Evolutionary conservation across 2,329 filamentous ascomycete species (phyloP).

Genomic region (Hypoxylon sp.): DNA sequence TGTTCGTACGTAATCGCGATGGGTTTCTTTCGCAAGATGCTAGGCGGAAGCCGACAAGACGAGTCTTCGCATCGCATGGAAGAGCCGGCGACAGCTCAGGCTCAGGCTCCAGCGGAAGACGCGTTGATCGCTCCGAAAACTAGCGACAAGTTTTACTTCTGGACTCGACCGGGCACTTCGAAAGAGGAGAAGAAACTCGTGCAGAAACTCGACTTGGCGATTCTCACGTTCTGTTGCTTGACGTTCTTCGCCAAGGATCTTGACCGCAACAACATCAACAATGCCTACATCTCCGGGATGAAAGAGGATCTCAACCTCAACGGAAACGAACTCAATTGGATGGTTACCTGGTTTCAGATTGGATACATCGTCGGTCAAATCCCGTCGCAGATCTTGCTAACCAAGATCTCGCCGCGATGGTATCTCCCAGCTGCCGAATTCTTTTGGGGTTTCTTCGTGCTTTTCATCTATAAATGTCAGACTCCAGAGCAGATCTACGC

Average conservation of each 20-base stretch:
- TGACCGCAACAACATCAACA: conserved; percentile 47
- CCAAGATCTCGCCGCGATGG: conserved; percentile 42
- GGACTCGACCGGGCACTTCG: conserved; percentile 41
- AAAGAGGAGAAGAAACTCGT: conserved; percentile 40
- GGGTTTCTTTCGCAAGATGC: conserved; percentile 19
- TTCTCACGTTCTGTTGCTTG: conserved; percentile 44
- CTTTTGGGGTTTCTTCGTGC: conserved; percentile 41
- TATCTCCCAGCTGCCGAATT: conserved; percentile 44
- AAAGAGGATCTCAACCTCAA: conserved; percentile 49
- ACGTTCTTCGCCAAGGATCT: conserved; percentile 44
- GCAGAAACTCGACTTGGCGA: conserved; percentile 37
- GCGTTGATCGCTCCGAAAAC: conserved; percentile 26
- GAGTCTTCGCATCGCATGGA: conserved; percentile 10
- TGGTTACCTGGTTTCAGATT: conserved; percentile 38
- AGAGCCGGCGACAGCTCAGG: conserved; percentile 1
- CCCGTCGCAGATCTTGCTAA: conserved; percentile 39
- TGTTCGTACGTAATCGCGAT: conserved; percentile 30
- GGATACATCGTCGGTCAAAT: conserved; percentile 42
- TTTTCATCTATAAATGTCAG: conserved; percentile 45
- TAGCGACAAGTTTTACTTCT: conserved; percentile 39
- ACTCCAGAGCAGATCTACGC: conserved; percentile 50
- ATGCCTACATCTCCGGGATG: conserved; percentile 55
- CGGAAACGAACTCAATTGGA: conserved; percentile 50
- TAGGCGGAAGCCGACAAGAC: conserved; percentile 16
- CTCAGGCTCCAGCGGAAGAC: conserved; percentile 12